These are phyloP conservation scores for Liriodendron chinense DNA, from an alignment of 164 flowering plant genomes.

Conservation along the genomic window DNA sequence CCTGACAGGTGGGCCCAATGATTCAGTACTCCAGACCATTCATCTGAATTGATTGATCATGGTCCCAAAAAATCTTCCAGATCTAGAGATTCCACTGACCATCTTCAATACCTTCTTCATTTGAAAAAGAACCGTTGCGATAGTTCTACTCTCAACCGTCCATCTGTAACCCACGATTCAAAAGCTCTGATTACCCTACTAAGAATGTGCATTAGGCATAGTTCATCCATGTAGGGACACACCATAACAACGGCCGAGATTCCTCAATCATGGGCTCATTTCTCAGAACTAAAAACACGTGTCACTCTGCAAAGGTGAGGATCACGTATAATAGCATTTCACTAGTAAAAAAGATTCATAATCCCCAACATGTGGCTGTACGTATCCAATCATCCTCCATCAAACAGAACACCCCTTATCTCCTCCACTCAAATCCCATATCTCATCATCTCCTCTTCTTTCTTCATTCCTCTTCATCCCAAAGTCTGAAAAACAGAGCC, in stretches of 20 bases:
- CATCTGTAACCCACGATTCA: no score
- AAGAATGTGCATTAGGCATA: no score
- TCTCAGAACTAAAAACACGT: background rate
- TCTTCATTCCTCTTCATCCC: background rate
- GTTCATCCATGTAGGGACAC: background rate
- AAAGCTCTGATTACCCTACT: no score
- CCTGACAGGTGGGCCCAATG: no score
- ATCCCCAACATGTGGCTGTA: constrained; percentile 34
- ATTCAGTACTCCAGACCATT: no score
- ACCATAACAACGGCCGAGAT: background rate
- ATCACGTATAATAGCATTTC: background rate
- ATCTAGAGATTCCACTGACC: no score
- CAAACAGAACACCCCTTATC: constrained; percentile 26
- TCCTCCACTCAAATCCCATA: background rate
- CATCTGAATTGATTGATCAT: no score
- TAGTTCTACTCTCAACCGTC: no score
- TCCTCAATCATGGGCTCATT: background rate
- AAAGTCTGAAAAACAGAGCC: background rate
- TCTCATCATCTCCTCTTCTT: background rate
- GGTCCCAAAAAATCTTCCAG: no score
- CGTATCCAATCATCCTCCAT: constrained; percentile 14
- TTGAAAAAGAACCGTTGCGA: no score
- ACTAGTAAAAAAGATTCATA: no score
- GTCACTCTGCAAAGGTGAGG: background rate
- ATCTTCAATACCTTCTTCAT: no score